Percentiles rank a stretch among this genome's conserved stretches.
Conservation (phyloP, 106 monocot genomes). For the Narthecium ossifragum region DNA sequence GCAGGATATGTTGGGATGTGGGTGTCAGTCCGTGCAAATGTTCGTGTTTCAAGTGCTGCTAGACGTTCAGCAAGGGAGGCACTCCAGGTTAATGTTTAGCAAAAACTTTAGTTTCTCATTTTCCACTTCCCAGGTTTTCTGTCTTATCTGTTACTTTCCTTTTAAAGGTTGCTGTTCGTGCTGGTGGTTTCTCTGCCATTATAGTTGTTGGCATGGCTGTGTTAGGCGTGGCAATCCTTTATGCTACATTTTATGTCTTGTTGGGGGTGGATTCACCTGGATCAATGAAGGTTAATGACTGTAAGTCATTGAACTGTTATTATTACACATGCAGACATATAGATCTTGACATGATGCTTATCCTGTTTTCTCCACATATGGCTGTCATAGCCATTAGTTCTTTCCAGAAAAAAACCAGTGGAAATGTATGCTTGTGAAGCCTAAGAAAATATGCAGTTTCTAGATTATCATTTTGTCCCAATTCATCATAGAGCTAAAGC, state of each 20-base stretch:
- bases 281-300: slow-evolving; percentile 91
- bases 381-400: too few relatives aligned
- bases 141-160: slow-evolving; percentile 1
- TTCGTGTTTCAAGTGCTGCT: slow-evolving; percentile 96
- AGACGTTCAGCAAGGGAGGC: slow-evolving; percentile 96
- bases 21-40: slow-evolving; percentile 99
- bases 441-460: too few relatives aligned
- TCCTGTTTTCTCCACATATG: too few relatives aligned
- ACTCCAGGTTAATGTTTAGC: slow-evolving; percentile 60
- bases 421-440: too few relatives aligned
- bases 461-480: too few relatives aligned
- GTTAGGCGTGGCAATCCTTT: slow-evolving; percentile 81
- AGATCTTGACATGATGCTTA: too few relatives aligned
- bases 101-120: neutral
- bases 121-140: too few relatives aligned
- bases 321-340: too few relatives aligned
- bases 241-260: slow-evolving; percentile 89
- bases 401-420: too few relatives aligned
- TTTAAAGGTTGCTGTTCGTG: slow-evolving; percentile 90
- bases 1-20: slow-evolving; percentile 99
- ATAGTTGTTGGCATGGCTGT: slow-evolving; percentile 99
- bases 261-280: slow-evolving; percentile 80
- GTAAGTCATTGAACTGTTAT: slow-evolving; percentile 39
- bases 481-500: too few relatives aligned
- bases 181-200: slow-evolving; percentile 99